Evolutionary conservation across 2,329 filamentous ascomycete species (phyloP).

Genomic region (Thelonectria discophora): DNA sequence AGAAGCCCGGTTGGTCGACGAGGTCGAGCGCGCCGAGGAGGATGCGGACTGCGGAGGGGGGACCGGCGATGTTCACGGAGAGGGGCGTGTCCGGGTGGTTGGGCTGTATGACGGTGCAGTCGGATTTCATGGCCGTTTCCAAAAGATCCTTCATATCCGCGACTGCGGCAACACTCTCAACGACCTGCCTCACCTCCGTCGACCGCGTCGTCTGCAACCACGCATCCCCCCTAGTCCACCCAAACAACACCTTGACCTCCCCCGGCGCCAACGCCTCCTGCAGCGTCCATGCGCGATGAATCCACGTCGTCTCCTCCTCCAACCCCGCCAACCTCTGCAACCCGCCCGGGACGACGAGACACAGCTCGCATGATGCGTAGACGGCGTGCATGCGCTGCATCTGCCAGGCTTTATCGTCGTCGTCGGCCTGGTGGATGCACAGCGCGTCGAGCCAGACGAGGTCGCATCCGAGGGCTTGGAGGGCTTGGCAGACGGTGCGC

Average conservation of each 20-base stretch:
- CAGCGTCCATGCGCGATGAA: conserved; percentile 7
- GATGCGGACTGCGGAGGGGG: not conserved
- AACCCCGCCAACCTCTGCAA: not conserved
- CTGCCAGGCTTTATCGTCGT: not conserved
- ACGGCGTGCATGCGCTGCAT: conserved; percentile 9
- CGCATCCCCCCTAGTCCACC: not conserved
- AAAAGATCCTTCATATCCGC: conserved; percentile 5
- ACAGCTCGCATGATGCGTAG: not conserved
- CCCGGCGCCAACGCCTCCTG: conserved; percentile 2
- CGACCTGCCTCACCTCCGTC: not conserved
- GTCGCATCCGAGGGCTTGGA: not conserved
- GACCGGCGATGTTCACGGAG: not conserved
- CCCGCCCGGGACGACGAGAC: conserved; percentile 2
- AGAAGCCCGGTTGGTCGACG: not conserved
- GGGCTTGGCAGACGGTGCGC: not conserved
- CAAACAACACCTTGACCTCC: not conserved
- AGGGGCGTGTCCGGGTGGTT: not conserved
- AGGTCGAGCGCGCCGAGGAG: conserved; percentile 16
- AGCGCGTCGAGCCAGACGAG: not conserved
- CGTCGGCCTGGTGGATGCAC: conserved; percentile 1
- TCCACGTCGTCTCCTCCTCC: not conserved
- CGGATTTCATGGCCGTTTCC: not conserved
- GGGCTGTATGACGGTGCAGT: not conserved
- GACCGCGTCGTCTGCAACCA: not conserved
- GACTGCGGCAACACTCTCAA: not conserved